phyloP scores from a whole-genome alignment of 2,329 filamentous ascomycete species.

The Diaporthe citri region DNA sequence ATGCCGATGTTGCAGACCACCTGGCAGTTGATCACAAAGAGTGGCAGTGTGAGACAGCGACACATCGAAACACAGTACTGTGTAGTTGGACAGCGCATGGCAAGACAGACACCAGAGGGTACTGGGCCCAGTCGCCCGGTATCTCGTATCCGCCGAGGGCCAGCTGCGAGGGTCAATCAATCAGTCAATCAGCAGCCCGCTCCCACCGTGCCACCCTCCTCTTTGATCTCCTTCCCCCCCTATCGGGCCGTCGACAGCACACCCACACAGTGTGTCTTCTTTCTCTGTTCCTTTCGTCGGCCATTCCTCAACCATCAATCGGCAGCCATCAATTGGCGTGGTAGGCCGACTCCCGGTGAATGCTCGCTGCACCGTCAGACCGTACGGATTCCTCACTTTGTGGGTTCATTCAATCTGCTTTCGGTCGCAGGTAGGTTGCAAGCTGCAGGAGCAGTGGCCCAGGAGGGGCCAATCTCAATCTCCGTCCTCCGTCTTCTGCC shows the following conservation, averaged over 20 bases:
- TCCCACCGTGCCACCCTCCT: not conserved
- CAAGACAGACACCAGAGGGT: not conserved
- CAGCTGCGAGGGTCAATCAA: not conserved
- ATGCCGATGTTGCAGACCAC: not conserved
- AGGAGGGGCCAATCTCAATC: slow-evolving; percentile 26
- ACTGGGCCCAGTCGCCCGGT: not conserved
- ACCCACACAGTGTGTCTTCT: slow-evolving; percentile 6
- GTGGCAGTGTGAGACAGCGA: not conserved
- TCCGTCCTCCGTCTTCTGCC: slow-evolving; percentile 10
- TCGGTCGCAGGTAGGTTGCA: slow-evolving; percentile 23
- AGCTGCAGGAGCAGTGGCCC: not conserved
- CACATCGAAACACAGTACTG: too few species aligned
- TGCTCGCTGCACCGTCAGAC: not conserved
- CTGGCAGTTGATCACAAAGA: not conserved
- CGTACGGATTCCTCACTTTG: slow-evolving; percentile 14
- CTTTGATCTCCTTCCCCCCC: not conserved
- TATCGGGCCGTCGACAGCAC: slow-evolving; percentile 13
- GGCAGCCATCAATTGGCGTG: not conserved
- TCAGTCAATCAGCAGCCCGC: not conserved
- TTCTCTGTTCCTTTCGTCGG: not conserved
- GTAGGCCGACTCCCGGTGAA: not conserved
- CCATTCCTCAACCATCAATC: not conserved
- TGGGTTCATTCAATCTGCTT: slow-evolving; percentile 19
- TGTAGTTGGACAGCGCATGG: not conserved
- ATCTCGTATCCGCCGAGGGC: slow-evolving; percentile 17